Base-by-base conservation (phyloP, 2,329 filamentous ascomycete species). In the Aspergillus versicolor region DNA sequence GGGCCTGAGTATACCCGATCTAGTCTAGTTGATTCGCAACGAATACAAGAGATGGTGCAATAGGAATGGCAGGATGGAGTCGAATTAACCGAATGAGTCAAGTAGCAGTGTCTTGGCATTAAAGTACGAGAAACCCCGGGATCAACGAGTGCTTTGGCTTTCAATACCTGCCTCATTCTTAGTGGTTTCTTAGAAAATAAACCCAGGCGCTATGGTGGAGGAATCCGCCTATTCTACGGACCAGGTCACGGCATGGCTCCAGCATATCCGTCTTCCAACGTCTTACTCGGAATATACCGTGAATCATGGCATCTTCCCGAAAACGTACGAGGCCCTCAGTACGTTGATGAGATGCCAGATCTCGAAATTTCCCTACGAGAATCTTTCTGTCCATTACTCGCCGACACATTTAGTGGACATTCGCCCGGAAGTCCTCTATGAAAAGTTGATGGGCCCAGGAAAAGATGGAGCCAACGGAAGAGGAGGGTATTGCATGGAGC, bases 401-500 rank as follows among this genome's bases (percentile, higher is more conserved):
- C 63, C 65, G 51, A 69, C 70, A 44, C 75, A 77, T 40, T 56
- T 65, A 12, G 71, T 82, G 37, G 58, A 64, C 13, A 76, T 85
- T 6, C 71, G 80, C 21, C 77, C 80, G 0, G 71, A 79, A n/a
- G 61, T 69, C 46, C 70, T 84, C 2, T 84, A 79, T 64, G 57
- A 71, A 15, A 85, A 84, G 62, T 75, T 83, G 47, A 71, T 85
- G 43, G 65, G 70, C 3, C 2, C 43, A 1, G 50, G 42, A 1
- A 51, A 56, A 4, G 45, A 42, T 1, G 13, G 38, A 8, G 58
- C 58, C 2, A 74, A 76, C 2, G 69, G 75, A 15, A 70, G 78
- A 2, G 84, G 84, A 17, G 84, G 84, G 0, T 87, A 87, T 67
- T 87, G 84, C 71, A 83, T 87, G 77, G 84, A 86, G 65, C 76